Conservation (phyloP, 2,329 filamentous ascomycete genomes). For the Thermothelomyces thermophilus region DNA sequence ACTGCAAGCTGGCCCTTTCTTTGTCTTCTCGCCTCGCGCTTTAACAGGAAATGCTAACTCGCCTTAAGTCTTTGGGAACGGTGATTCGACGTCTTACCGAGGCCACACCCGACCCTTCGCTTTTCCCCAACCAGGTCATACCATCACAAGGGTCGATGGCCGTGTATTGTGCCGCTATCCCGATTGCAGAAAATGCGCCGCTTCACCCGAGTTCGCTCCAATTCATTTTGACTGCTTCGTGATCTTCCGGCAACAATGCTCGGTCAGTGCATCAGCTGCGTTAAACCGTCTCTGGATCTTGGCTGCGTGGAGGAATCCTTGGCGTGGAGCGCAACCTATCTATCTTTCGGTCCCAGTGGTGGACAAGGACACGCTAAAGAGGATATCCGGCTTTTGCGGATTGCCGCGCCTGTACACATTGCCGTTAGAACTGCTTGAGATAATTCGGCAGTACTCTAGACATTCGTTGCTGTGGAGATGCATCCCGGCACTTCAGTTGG, state of each 20-base stretch:
- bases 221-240: background rate
- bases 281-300: background rate
- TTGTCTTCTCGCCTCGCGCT: background rate
- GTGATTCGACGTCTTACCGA: slow-evolving; percentile 1
- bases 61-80: slow-evolving; percentile 1
- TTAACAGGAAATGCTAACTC: background rate
- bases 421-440: slow-evolving; percentile 1
- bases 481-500: background rate
- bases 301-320: background rate
- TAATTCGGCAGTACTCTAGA: background rate
- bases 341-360: background rate
- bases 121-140: background rate
- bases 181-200: background rate
- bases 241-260: background rate
- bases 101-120: slow-evolving; percentile 1
- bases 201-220: background rate
- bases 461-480: background rate
- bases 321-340: background rate
- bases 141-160: background rate
- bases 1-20: background rate
- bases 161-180: background rate
- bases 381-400: background rate
- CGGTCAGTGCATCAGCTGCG: background rate
- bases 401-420: background rate
- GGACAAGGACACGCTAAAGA: background rate